Conservation (phyloP, 73 alveolate genomes). For the Tetrahymena thermophila region DNA sequence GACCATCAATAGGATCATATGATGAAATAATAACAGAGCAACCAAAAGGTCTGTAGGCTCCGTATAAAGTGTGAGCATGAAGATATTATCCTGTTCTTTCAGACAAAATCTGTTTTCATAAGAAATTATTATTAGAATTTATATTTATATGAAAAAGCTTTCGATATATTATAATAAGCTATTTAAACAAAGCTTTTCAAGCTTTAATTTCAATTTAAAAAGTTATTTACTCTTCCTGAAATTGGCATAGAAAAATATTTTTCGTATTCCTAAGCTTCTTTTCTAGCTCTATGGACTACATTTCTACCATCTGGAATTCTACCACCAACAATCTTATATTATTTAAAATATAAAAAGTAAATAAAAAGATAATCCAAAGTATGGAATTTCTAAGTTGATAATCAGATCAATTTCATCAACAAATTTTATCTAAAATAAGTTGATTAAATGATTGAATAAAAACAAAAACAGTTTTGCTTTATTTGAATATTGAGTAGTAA, state of each 20-base stretch:
- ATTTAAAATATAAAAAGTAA: neutral
- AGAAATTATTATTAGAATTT: neutral
- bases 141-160: neutral
- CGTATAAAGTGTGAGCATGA: conserved; percentile 75
- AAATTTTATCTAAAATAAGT: no score
- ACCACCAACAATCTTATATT: conserved; percentile 52
- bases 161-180: no score
- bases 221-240: conserved; percentile 48
- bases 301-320: conserved; percentile 88
- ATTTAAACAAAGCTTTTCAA: no score
- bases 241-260: conserved; percentile 73
- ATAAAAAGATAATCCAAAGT: no score
- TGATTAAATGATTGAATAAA: no score
- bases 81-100: conserved; percentile 81
- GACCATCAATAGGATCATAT: conserved; percentile 66
- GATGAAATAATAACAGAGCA: conserved; percentile 47
- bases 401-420: no score
- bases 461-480: neutral
- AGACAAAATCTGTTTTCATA: conserved; percentile 34
- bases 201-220: no score
- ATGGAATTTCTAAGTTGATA: no score
- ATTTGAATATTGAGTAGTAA: neutral
- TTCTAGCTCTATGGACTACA: conserved; percentile 74
- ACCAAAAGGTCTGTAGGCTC: conserved; percentile 86
- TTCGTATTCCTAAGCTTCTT: conserved; percentile 71